These are phyloP conservation scores for Lactarius trivialis DNA, from an alignment of 768 basidiomycete genomes.

Conservation along the genomic window DNA sequence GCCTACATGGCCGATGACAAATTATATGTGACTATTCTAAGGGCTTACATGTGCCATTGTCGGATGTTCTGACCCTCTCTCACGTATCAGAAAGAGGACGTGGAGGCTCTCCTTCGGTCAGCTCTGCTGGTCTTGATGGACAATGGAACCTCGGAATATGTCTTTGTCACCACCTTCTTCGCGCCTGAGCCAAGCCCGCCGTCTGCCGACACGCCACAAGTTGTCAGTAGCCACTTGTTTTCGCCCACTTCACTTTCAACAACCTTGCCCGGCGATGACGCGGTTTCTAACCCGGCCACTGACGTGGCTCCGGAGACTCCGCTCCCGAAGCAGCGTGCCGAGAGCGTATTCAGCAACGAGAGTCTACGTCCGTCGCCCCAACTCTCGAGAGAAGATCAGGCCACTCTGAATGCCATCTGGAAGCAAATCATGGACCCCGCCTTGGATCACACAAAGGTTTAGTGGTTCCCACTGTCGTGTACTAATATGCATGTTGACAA, in stretches of 20 bases:
- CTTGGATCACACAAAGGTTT: slow-evolving; percentile 76
- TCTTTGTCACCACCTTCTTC: slow-evolving; percentile 85
- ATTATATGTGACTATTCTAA: slow-evolving; percentile 54
- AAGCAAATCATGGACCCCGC: slow-evolving; percentile 91
- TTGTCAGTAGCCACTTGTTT: slow-evolving; percentile 23
- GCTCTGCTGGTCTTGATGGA: slow-evolving; percentile 87
- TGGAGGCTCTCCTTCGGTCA: slow-evolving; percentile 82
- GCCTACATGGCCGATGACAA: slow-evolving; percentile 90
- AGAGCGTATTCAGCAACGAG: slow-evolving; percentile 33
- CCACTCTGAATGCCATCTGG: slow-evolving; percentile 64
- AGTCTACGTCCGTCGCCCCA: slow-evolving; percentile 25
- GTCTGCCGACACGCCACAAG: slow-evolving; percentile 9
- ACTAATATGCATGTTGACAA: neutral
- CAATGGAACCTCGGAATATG: slow-evolving; percentile 89
- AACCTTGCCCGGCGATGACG: slow-evolving; percentile 27
- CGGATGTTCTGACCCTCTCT: neutral
- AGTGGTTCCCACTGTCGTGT: slow-evolving; percentile 22
- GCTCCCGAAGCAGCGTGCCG: slow-evolving; percentile 24
- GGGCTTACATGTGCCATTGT: neutral
- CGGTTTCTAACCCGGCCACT: slow-evolving; percentile 34
- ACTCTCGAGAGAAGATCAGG: slow-evolving; percentile 50
- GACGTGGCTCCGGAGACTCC: slow-evolving; percentile 40
- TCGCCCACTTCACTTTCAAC: slow-evolving; percentile 35
- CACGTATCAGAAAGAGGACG: slow-evolving; percentile 58
- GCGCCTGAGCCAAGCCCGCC: slow-evolving; percentile 26